Base-by-base conservation (phyloP, 768 basidiomycete genomes). In the Tricholoma saponaceum region DNA sequence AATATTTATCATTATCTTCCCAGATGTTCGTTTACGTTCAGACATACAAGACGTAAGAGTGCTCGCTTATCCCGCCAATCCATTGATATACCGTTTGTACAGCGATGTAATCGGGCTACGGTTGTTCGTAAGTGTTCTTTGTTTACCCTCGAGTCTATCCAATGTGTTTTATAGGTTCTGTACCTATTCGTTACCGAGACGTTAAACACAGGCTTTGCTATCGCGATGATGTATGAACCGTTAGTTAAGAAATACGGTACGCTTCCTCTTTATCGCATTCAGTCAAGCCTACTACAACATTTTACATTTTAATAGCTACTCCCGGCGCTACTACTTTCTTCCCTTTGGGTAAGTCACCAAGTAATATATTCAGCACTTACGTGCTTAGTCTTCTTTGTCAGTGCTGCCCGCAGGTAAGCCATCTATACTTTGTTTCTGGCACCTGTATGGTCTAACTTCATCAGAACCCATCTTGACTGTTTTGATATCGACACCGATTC, bases 201-300 rank as follows among this genome's bases (percentile, higher is more conserved):
- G 0, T 54, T 74, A 1, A 80, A 80, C 56, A 78, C 79, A 2
- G 77, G 63, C 5, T 74, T 72, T 58, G 74, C 77, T 61, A 76
- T 80, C 53, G 71, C 68, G 5, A 74, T 80, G 64, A 72, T 80
- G 64, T 82, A 75, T 51, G 73, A 82, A 57, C 78, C 79, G 0
- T 68, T 82, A 1, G 77, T 82, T 22, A 51, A 67, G 28, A 64
- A 76, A 57, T 80, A 74, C 44, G 76, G 77, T 74, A 43, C 3
- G 69, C 22, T 14, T 37, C 4, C 33, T 22, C 20, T 5, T 7
- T 7, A 16, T 20, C 5, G 14, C 6, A 25, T 13, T 28, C 12
- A 32, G 5, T 7, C 32, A 16, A 46, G 4, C 3, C 10, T 1
- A 13, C 53, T 10, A 28, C 5, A 12, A 28, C 10, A n/a, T 9